Percentiles rank a stretch among this genome's conserved stretches.
These are phyloP conservation scores for Yarrowia keelungensis DNA, from an alignment of 805 yeast species.

Conservation along the genomic window DNA sequence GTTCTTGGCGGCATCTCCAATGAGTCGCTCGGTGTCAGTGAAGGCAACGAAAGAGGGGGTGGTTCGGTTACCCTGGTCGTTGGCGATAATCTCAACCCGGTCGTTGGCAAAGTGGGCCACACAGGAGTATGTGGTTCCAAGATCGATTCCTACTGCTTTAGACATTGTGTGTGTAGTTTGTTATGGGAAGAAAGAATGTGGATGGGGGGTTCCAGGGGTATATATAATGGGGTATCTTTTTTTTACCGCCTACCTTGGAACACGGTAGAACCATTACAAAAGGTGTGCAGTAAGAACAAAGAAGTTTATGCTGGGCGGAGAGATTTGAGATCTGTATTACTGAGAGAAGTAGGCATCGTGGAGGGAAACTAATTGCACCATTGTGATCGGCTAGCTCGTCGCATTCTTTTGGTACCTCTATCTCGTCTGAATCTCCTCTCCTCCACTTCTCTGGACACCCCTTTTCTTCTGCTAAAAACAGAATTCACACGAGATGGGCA, in stretches of 20 bases:
- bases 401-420: too few species aligned
- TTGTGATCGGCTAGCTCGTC: too few species aligned
- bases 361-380: too few species aligned
- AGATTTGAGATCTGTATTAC: too few species aligned
- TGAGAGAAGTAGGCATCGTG: too few species aligned
- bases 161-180: conserved; percentile 49
- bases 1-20: conserved; percentile 98
- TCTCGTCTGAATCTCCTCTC: neutral
- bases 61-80: conserved; percentile 98
- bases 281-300: conserved; percentile 2
- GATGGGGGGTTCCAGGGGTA: neutral
- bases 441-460: too few species aligned
- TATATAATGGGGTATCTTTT: conserved; percentile 10
- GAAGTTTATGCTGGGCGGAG: neutral
- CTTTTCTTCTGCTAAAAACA: too few species aligned
- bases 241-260: neutral
- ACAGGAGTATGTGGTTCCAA: conserved; percentile 98
- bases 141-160: conserved; percentile 79
- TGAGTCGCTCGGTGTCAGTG: conserved; percentile 92
- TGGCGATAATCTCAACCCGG: conserved; percentile 93
- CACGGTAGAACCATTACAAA: conserved; percentile 8
- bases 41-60: conserved; percentile 97
- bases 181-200: neutral
- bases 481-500: conserved; percentile 7
- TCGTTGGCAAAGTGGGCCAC: conserved; percentile 88